phyloP scores from a whole-genome alignment of 441 rosid genomes.

The Eutrema salsugineum region DNA sequence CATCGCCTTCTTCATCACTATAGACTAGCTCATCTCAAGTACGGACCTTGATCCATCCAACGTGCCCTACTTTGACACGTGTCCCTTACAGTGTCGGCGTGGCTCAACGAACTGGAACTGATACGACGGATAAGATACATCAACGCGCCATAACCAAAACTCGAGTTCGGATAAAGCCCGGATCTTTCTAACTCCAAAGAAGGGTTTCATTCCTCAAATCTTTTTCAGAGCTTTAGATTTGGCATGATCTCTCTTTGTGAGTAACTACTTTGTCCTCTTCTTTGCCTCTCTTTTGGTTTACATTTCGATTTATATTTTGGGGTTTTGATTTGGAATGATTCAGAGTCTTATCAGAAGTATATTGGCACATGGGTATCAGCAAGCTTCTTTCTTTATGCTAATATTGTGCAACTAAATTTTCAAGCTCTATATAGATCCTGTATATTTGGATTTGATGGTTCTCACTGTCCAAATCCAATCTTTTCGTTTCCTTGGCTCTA shows the following conservation, averaged over 20 bases:
- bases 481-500: neutral
- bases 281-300: neutral
- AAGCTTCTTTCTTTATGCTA: slow-evolving; percentile 1
- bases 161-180: neutral
- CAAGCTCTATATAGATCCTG: neutral
- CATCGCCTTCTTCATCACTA: slow-evolving; percentile 20
- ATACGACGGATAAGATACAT: slow-evolving; percentile 15
- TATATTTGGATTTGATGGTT: neutral
- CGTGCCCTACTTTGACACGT: slow-evolving; percentile 22
- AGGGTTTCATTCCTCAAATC: neutral
- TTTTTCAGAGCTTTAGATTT: slow-evolving; percentile 1
- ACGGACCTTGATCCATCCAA: slow-evolving; percentile 27
- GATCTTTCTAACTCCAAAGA: neutral
- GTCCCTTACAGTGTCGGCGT: slow-evolving; percentile 7
- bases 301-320: neutral
- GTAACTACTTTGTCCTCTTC: neutral
- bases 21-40: slow-evolving; percentile 2
- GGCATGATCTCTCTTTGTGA: neutral
- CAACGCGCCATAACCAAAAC: neutral
- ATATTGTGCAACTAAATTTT: neutral
- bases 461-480: neutral
- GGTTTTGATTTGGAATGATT: neutral
- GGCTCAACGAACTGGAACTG: slow-evolving; percentile 20
- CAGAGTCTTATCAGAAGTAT: neutral
- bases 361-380: neutral